phyloP scores from a whole-genome alignment of 2,329 filamentous ascomycete species.

The Paraphaeosphaeria minitans region DNA sequence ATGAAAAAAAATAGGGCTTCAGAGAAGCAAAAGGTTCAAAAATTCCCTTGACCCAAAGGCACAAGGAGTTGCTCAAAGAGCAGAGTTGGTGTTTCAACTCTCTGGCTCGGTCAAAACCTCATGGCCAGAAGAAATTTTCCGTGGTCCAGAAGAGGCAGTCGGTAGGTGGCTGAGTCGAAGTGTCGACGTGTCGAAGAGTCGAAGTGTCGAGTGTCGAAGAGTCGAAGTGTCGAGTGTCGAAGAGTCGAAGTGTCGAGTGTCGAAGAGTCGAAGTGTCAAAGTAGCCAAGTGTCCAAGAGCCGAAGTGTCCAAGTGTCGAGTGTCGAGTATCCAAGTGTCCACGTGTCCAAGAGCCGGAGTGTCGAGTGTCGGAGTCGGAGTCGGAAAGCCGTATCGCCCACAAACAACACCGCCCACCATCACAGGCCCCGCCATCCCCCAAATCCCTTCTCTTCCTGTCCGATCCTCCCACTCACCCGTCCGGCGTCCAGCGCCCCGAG shows the following conservation, averaged over 20 bases:
- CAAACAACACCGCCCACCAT: not conserved
- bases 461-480: not conserved
- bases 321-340: not conserved
- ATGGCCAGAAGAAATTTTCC: not conserved
- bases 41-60: constrained; percentile 3
- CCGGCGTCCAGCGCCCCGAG: constrained; percentile 10
- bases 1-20: constrained; percentile 3
- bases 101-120: constrained; percentile 1
- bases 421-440: constrained; percentile 7
- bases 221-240: not conserved
- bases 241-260: not conserved
- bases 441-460: constrained; percentile 1
- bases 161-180: no score
- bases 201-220: not conserved
- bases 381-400: constrained; percentile 4
- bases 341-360: not conserved
- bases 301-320: not conserved
- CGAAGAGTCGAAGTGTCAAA: not conserved
- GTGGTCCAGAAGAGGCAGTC: no score
- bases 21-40: not conserved
- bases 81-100: not conserved
- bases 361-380: not conserved
- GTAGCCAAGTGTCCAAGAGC: no score
- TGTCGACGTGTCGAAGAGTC: not conserved
- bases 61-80: constrained; percentile 2